Evolutionary conservation across 179 eudicot species (phyloP).

Genomic region (Gypsophila paniculata): DNA sequence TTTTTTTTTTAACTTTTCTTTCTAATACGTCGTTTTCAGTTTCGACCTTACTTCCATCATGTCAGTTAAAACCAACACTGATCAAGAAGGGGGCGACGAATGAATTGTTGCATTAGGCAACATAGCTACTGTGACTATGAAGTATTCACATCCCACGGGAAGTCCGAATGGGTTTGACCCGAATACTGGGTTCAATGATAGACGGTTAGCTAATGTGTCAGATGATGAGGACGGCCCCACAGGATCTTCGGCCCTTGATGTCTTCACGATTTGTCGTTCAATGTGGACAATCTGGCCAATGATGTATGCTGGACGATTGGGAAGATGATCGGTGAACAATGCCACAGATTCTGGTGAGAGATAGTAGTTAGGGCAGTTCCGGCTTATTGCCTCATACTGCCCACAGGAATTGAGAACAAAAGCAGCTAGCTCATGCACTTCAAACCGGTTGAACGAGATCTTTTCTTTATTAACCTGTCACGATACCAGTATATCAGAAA

Average conservation of each 20-base stretch:
- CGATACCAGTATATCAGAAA: background rate
- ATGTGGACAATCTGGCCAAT: constrained; percentile 92
- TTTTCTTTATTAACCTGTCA: constrained; percentile 88
- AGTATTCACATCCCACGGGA: constrained; percentile 88
- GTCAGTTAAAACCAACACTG: constrained; percentile 46
- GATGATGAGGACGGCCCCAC: constrained; percentile 25
- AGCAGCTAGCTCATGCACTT: constrained; percentile 91
- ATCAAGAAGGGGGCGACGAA: constrained; percentile 84
- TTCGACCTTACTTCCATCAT: constrained; percentile 69
- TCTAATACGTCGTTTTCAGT: background rate
- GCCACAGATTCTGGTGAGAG: constrained; percentile 93
- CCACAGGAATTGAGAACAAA: constrained; percentile 75
- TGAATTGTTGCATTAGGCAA: constrained; percentile 68
- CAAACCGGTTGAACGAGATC: constrained; percentile 76
- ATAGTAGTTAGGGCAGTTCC: constrained; percentile 71
- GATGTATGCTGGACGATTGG: constrained; percentile 64
- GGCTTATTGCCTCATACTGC: constrained; percentile 85
- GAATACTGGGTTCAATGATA: constrained; percentile 38
- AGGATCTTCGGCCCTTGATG: constrained; percentile 28
- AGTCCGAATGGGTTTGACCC: constrained; percentile 60
- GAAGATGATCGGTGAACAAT: constrained; percentile 72
- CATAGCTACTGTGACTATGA: constrained; percentile 92
- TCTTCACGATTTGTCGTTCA: constrained; percentile 58
- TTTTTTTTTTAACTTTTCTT: constrained; percentile 21
- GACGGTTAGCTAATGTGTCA: constrained; percentile 34